These are phyloP conservation scores for Paspalum vaginatum DNA, from an alignment of 176 grass and related monocot genomes.

Conservation along the genomic window DNA sequence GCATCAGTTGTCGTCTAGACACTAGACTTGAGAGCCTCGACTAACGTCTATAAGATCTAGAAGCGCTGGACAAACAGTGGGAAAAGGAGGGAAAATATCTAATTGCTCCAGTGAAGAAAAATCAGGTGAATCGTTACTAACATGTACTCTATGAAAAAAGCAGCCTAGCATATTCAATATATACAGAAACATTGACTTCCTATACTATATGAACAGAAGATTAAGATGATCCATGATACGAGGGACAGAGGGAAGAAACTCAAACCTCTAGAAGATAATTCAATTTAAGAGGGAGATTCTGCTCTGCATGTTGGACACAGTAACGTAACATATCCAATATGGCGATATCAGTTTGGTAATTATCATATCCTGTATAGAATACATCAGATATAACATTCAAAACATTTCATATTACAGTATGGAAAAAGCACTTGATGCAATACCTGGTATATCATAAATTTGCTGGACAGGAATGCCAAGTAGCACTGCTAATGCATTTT, in stretches of 20 bases:
- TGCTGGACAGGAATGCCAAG: slow-evolving; percentile 60
- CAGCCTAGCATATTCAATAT: not conserved
- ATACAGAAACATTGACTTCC: not conserved
- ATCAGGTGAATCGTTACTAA: slow-evolving; percentile 7
- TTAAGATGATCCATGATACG: slow-evolving; percentile 1
- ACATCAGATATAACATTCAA: not conserved
- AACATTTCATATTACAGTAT: not conserved
- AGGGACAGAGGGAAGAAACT: slow-evolving; percentile 11
- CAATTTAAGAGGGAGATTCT: slow-evolving; percentile 60
- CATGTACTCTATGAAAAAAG: not conserved
- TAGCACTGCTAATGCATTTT: slow-evolving; percentile 48
- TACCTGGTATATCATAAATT: slow-evolving; percentile 76
- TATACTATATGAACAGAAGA: not conserved
- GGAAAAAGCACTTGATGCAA: not conserved
- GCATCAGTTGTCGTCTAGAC: too few relatives aligned
- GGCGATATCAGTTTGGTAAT: slow-evolving; percentile 53
- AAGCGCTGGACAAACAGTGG: too few relatives aligned
- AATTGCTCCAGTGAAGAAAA: not conserved
- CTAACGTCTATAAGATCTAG: too few relatives aligned
- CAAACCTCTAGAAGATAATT: slow-evolving; percentile 57
- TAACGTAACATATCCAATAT: slow-evolving; percentile 71
- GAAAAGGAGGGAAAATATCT: not conserved
- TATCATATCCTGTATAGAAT: slow-evolving; percentile 51
- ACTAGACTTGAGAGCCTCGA: too few relatives aligned
- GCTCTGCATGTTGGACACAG: slow-evolving; percentile 67